Percentiles rank a stretch among this genome's conserved stretches.
phyloP scores from a whole-genome alignment of 192 early-diverging fungal genomes.

The Piromyces sp. region DNA sequence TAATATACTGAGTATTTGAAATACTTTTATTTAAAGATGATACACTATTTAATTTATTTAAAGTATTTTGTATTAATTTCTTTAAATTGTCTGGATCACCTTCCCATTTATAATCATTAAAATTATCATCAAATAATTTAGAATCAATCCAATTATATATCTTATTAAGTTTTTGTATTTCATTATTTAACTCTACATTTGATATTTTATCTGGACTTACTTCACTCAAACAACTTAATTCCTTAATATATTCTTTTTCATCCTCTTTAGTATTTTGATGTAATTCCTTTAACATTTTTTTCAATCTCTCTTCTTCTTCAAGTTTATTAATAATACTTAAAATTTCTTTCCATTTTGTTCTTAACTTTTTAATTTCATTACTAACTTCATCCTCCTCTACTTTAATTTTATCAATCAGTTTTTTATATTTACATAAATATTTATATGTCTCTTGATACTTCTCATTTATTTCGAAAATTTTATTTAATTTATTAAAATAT shows the following conservation, averaged over 20 bases:
- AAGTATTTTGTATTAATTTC: neutral
- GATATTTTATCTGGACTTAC: neutral
- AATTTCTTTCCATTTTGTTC: neutral
- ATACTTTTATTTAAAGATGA: neutral
- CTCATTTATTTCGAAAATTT: neutral
- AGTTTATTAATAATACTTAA: neutral
- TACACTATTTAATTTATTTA: neutral
- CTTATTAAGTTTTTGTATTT: neutral
- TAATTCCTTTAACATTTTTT: neutral
- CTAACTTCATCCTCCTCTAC: neutral
- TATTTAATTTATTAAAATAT: neutral
- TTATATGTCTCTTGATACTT: neutral
- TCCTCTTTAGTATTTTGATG: neutral
- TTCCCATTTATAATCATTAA: neutral
- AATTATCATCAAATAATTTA: neutral
- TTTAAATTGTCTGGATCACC: neutral
- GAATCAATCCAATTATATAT: neutral
- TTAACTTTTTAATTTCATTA: neutral
- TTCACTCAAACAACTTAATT: neutral
- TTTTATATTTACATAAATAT: neutral
- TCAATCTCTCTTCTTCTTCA: neutral
- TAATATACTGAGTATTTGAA: neutral
- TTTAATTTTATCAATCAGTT: neutral
- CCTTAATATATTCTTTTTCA: neutral
- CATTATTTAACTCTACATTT: neutral